phyloP scores from a whole-genome alignment of 176 grass and related monocot species.

The Pharus latifolius region DNA sequence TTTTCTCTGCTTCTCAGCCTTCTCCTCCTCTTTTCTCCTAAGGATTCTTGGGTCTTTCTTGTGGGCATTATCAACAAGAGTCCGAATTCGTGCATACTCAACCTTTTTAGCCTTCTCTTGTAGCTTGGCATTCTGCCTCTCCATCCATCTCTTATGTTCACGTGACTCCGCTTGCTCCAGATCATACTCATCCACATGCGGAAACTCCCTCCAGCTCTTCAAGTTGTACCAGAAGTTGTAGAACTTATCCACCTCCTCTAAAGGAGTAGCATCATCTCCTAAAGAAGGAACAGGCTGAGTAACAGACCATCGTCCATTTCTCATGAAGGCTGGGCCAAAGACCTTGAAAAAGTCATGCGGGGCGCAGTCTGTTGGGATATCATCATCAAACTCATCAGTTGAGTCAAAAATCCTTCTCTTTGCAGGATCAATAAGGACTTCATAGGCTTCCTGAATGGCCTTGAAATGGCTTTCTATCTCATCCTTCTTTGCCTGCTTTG shows the following conservation, averaged over 20 bases:
- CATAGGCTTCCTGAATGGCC: constrained; percentile 86
- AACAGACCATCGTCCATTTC: constrained; percentile 87
- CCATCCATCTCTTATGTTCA: constrained; percentile 99
- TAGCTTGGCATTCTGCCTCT: constrained; percentile 84
- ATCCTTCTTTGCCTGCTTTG: constrained; percentile 85
- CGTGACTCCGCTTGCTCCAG: constrained; percentile 95
- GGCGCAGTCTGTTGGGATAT: constrained; percentile 84
- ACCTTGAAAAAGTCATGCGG: constrained; percentile 97
- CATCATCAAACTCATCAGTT: constrained; percentile 99
- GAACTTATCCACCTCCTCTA: constrained; percentile 74
- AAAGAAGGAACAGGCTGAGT: constrained; percentile 69
- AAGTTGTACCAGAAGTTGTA: constrained; percentile 97
- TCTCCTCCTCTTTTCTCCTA: constrained; percentile 78
- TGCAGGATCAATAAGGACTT: constrained; percentile 83
- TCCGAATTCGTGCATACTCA: constrained; percentile 59
- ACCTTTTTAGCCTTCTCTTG: constrained; percentile 85
- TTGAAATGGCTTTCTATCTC: constrained; percentile 97
- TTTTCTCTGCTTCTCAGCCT: constrained; percentile 81
- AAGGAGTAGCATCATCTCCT: constrained; percentile 58
- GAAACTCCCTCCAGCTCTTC: constrained; percentile 97
- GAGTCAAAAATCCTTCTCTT: constrained; percentile 96
- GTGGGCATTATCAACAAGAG: constrained; percentile 89
- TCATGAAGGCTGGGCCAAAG: constrained; percentile 92
- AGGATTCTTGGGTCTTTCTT: constrained; percentile 88
- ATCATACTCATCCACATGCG: constrained; percentile 87